Percentiles rank a stretch among this genome's conserved stretches.
Evolutionary conservation across 208 protist genomes (phyloP).

Genomic region (Leptomonas pyrrhocoris): DNA sequence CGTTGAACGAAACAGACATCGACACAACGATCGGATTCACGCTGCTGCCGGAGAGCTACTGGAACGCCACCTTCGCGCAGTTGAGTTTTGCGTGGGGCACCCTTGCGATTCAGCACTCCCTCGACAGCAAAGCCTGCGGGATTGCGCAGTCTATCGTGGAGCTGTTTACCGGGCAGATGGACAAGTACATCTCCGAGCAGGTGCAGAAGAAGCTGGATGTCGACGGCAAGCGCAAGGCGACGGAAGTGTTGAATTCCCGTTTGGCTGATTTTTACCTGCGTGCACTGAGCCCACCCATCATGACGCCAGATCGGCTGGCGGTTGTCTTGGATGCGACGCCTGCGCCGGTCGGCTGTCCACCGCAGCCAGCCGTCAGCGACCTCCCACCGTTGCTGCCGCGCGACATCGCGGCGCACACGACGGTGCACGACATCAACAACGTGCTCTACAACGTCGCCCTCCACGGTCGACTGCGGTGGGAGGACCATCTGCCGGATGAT

Average conservation of each 20-base stretch:
- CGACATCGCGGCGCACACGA: slow-evolving; percentile 36
- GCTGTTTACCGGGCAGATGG: slow-evolving; percentile 61
- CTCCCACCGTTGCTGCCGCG: slow-evolving; percentile 20
- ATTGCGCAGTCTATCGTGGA: slow-evolving; percentile 48
- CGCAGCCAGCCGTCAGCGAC: not conserved
- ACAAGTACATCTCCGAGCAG: slow-evolving; percentile 42
- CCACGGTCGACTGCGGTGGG: slow-evolving; percentile 10
- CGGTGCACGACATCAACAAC: slow-evolving; percentile 45
- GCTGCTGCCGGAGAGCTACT: slow-evolving; percentile 38
- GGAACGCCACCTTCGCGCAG: slow-evolving; percentile 31
- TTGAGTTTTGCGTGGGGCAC: slow-evolving; percentile 43
- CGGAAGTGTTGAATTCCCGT: slow-evolving; percentile 25
- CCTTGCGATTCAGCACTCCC: slow-evolving; percentile 48
- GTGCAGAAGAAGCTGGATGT: slow-evolving; percentile 44
- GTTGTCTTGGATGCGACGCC: slow-evolving; percentile 33
- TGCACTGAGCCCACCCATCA: slow-evolving; percentile 29
- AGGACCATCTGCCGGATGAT: slow-evolving; percentile 11
- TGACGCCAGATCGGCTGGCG: slow-evolving; percentile 35
- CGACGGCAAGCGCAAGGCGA: slow-evolving; percentile 21
- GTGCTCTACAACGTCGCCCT: slow-evolving; percentile 26
- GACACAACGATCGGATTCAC: slow-evolving; percentile 23
- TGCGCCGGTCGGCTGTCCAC: not conserved
- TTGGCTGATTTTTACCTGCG: slow-evolving; percentile 12
- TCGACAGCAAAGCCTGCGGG: slow-evolving; percentile 45
- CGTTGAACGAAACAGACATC: slow-evolving; percentile 39